Conservation (phyloP, 169 alveolate species). For the Cytauxzoon felis region DNA sequence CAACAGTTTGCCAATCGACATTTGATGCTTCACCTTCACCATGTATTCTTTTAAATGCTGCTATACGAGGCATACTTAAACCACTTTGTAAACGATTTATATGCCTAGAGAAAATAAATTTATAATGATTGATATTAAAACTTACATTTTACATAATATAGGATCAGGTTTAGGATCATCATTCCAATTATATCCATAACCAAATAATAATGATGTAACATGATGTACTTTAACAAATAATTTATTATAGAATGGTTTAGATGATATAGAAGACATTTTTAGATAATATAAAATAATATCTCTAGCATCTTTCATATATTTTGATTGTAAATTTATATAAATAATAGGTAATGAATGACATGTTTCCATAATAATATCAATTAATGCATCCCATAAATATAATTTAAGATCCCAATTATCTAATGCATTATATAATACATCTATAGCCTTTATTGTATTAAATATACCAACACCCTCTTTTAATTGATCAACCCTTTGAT, state of each 20-base stretch:
- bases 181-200: constrained; percentile 17
- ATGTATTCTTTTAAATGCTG: constrained; percentile 42
- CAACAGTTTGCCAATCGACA: constrained; percentile 65
- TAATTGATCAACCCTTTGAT: not conserved
- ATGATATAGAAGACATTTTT: constrained; percentile 21
- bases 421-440: constrained; percentile 2
- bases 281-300: constrained; percentile 19
- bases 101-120: not conserved
- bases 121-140: not conserved
- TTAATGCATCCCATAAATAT: constrained; percentile 46
- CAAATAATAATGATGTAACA: constrained; percentile 26
- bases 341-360: constrained; percentile 36
- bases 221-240: constrained; percentile 19
- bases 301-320: constrained; percentile 1
- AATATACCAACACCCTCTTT: constrained; percentile 14
- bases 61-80: constrained; percentile 52
- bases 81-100: constrained; percentile 27
- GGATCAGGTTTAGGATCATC: constrained; percentile 50
- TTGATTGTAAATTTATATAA: constrained; percentile 12
- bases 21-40: constrained; percentile 45
- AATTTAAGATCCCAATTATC: constrained; percentile 3
- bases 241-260: constrained; percentile 6
- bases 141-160: constrained; percentile 7
- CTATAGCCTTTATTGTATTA: constrained; percentile 26
- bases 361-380: constrained; percentile 21